Base-by-base conservation (phyloP, 257 asterid species). In the Salvia miltiorrhiza region DNA sequence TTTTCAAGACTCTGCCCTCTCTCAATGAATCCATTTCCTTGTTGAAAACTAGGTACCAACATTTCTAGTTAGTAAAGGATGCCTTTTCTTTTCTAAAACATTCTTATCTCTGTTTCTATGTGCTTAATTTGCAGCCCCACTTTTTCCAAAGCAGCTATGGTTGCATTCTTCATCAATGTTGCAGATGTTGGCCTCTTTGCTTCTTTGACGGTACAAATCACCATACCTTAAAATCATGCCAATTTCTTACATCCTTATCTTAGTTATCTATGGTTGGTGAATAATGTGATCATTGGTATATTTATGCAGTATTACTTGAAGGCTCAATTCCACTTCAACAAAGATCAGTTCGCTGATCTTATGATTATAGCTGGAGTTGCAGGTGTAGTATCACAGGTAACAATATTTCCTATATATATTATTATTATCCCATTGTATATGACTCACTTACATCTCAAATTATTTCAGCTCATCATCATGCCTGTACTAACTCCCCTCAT, bases 261-360 rank as follows among this genome's bases (percentile, higher is more conserved):
- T n/a, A n/a, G n/a, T n/a, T n/a, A n/a, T n/a, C n/a, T n/a, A n/a
- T n/a, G n/a, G n/a, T n/a, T n/a, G n/a, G n/a, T n/a, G 33, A 30
- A 30, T 30, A 30, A 30, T 30, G 33, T 33, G 39, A 33, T 33
- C 9, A 8, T 70, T 66, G 20, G 9, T 39, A 48, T 10, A 23
- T 28, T 32, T 4, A 7, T 67, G 88, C 94, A 93, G 98, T 93
- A 79, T 67, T 90, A 70, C 83, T 83, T 93, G 88, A 93, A 88
- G 85, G 89, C 94, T 24, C 87, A 89, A 45, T 93, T 93, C 78
- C 97, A 88, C 82, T 93, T 88, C 54, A 85, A 87, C 85, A 90
- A 90, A 78, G 83, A 83, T 76, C 97, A 93, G 66, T 90, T 93
- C 49, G 97, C 99, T 16, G 97, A 93, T 80, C 79, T 93, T 58